Percentiles rank a stretch among this genome's conserved stretches.
Evolutionary conservation across 495 filamentous ascomycete genomes (phyloP).

Genomic region (Podospora bellae-mahoneyi): DNA sequence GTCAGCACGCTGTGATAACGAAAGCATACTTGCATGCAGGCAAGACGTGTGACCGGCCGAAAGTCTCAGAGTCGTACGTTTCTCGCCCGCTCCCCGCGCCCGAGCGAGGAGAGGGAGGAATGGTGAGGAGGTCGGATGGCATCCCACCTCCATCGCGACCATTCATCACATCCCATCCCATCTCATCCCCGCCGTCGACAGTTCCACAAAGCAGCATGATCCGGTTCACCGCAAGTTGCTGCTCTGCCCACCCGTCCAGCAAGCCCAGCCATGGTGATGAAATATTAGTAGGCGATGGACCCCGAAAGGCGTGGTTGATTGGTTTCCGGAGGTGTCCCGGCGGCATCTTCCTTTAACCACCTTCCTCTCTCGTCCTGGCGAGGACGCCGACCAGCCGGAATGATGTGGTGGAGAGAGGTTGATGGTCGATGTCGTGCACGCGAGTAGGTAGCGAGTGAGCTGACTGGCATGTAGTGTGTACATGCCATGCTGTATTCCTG

Average conservation of each 20-base stretch:
- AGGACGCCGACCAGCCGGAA: constrained; percentile 9
- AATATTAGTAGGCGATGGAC: constrained; percentile 9
- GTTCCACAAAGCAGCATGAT: constrained; percentile 2
- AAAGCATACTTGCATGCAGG: neutral
- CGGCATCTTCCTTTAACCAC: constrained; percentile 17
- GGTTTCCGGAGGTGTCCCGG: neutral
- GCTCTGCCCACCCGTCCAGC: neutral
- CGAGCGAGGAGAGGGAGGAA: neutral
- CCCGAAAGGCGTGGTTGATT: neutral
- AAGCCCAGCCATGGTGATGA: constrained; percentile 8
- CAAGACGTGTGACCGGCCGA: constrained; percentile 1
- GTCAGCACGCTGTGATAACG: neutral
- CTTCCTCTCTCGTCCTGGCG: constrained; percentile 31
- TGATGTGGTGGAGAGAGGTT: neutral
- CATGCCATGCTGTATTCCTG: constrained; percentile 1
- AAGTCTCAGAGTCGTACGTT: constrained; percentile 21
- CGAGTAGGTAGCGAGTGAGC: neutral
- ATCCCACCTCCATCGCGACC: neutral
- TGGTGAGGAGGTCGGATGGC: neutral
- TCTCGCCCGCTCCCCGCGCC: neutral
- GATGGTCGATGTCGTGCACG: neutral
- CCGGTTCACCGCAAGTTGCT: neutral
- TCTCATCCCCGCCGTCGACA: constrained; percentile 2
- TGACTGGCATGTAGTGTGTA: neutral
- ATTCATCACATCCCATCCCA: neutral